Conservation (phyloP, 2,329 filamentous ascomycete genomes). For the Colletotrichum zoysiae region DNA sequence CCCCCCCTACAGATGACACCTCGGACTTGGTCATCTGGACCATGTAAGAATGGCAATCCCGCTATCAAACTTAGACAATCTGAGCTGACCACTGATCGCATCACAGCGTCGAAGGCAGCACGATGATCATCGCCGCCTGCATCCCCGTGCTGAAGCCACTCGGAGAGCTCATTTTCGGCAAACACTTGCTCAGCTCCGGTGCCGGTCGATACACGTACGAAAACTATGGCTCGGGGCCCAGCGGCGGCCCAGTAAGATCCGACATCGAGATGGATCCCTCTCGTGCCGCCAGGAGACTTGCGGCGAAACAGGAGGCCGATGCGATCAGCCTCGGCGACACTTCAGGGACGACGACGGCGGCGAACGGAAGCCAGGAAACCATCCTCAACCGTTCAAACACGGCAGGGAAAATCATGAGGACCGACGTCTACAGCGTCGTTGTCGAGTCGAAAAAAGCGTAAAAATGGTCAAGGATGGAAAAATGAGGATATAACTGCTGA, state of each 20-base stretch:
- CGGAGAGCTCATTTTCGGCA: conserved; percentile 23
- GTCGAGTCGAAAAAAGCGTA: background rate
- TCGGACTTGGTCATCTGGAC: conserved; percentile 61
- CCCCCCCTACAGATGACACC: conserved; percentile 48
- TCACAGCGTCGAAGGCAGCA: conserved; percentile 50
- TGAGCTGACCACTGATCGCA: too few species aligned
- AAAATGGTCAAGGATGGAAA: background rate
- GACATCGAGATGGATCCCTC: conserved; percentile 6
- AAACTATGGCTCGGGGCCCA: conserved; percentile 14
- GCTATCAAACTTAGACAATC: too few species aligned
- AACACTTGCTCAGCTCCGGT: conserved; percentile 1
- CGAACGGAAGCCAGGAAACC: background rate
- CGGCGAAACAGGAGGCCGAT: background rate
- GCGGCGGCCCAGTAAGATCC: background rate
- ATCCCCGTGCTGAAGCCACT: conserved; percentile 52
- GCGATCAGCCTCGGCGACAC: background rate
- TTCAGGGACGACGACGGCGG: background rate
- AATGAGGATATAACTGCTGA: background rate
- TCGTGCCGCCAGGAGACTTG: background rate
- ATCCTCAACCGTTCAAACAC: conserved; percentile 7
- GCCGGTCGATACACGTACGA: conserved; percentile 12
- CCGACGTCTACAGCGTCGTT: background rate
- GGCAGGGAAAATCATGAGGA: background rate
- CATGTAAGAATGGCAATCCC: conserved; percentile 47
- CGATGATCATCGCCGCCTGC: conserved; percentile 53